These are phyloP conservation scores for Chlorencoelia australis DNA, from an alignment of 2,329 filamentous ascomycete species.

Conservation along the genomic window DNA sequence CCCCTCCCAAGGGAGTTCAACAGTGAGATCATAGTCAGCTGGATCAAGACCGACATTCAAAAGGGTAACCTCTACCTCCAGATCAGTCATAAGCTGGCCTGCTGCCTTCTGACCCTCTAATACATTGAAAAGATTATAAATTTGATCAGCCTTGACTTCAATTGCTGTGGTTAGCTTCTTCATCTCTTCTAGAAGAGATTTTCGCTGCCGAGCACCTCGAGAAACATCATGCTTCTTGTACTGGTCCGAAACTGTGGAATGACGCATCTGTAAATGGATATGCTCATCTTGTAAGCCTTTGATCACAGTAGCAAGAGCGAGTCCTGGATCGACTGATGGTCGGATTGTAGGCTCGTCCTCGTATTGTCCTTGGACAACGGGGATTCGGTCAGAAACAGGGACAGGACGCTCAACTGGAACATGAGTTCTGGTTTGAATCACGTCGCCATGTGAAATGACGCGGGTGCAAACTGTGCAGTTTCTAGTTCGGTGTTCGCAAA, in stretches of 20 bases:
- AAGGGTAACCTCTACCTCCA: no score
- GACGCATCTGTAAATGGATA: constrained; percentile 60
- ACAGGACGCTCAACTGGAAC: constrained; percentile 54
- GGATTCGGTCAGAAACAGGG: constrained; percentile 52
- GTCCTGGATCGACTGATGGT: constrained; percentile 31
- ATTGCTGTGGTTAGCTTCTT: neutral
- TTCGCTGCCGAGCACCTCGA: constrained; percentile 53
- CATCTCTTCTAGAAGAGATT: constrained; percentile 24
- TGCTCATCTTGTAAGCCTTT: constrained; percentile 76
- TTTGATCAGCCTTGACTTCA: neutral
- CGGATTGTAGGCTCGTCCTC: constrained; percentile 51
- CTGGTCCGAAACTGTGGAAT: constrained; percentile 48
- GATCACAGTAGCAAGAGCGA: constrained; percentile 61
- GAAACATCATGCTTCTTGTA: constrained; percentile 61
- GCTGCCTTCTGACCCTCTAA: no score
- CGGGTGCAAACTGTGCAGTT: constrained; percentile 49
- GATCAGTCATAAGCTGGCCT: no score
- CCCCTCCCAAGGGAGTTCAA: no score
- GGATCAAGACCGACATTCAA: no score
- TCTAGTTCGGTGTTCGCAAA: no score
- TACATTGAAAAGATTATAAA: neutral
- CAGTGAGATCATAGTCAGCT: no score
- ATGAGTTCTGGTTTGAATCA: constrained; percentile 30
- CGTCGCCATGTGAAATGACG: constrained; percentile 33
- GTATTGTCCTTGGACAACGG: constrained; percentile 27